Evolutionary conservation across 176 grass and related monocot species (phyloP), one percentile per base, ranked within the genome.

Genomic region (Musa beccarii): DNA sequence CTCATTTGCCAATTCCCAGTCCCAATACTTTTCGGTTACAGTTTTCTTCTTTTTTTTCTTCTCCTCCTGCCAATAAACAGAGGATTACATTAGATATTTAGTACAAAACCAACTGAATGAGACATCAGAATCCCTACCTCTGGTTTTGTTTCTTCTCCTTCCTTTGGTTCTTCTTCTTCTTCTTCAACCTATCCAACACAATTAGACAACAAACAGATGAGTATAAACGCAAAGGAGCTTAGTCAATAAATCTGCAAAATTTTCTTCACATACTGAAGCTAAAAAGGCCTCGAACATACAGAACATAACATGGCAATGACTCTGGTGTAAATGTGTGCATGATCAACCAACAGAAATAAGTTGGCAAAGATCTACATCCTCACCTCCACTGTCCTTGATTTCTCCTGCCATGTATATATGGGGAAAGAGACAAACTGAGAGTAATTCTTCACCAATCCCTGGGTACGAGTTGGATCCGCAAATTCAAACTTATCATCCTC

Each of bases 401-500:
- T 66, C 10, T 66, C 63, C 63, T 66, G 63, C 63, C 11, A 66
- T 56, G 89, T 92, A 74, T 90, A 92, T 78, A 96, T 96, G n/a
- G 92, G 92, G 76, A 96, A 96, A 26, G 92, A 92, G 1, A 96
- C 92, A 83, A 92, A 92, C 74, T 96, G 92, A 28, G 89, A 92
- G 66, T 92, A 92, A 76, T 96, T 96, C 78, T 96, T 96, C 53
- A 96, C 92, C 80, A 96, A 76, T 79, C 85, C 85, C 82, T 96
- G 87, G 62, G 92, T 90, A 53, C 81, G 84, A 2, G 72, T 53
- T 65, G 92, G 92, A 19, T 92, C 89, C 6, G 87, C 85, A 88
- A 88, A 96, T 79, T 96, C 92, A 21, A 92, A 90, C 22, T 96
- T 96, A 84, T 92, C 92, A 71, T 96, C 89, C 24, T 85, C 82